These are phyloP conservation scores for Gryganskiella cystojenkinii DNA, from an alignment of 192 early-diverging fungal species.

Conservation along the genomic window DNA sequence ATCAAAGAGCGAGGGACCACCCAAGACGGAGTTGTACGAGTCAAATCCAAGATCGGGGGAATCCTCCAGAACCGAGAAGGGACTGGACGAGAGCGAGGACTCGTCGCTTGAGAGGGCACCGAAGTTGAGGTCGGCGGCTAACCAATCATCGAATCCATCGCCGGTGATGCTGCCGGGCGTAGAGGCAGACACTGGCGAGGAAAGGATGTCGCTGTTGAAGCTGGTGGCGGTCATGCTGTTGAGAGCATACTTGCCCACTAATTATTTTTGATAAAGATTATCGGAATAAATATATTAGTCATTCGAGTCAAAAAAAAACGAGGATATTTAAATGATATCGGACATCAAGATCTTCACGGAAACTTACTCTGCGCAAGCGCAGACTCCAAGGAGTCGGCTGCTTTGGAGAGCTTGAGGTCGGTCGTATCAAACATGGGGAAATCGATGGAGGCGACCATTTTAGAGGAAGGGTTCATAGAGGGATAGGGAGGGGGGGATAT, in stretches of 20 bases:
- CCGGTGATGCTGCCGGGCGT: conserved; percentile 16
- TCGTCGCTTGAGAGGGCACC: conserved; percentile 38
- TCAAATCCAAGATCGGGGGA: conserved; percentile 49
- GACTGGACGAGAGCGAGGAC: conserved; percentile 36
- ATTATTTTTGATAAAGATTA: background rate
- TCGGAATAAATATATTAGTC: background rate
- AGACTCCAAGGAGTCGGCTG: conserved; percentile 48
- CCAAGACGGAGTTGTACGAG: conserved; percentile 32
- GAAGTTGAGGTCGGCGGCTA: conserved; percentile 36
- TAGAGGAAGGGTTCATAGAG: background rate
- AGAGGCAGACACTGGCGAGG: too few relatives aligned
- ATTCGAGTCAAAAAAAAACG: background rate
- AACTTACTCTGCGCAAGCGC: conserved; percentile 49
- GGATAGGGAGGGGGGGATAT: background rate
- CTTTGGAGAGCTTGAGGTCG: conserved; percentile 41
- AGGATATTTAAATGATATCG: background rate
- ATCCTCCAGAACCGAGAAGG: conserved; percentile 38
- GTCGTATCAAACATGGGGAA: conserved; percentile 50
- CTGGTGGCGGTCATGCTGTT: background rate
- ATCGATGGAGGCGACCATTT: conserved; percentile 48
- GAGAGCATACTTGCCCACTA: conserved; percentile 40
- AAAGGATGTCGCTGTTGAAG: conserved; percentile 14
- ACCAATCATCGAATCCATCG: conserved; percentile 49
- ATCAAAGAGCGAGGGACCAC: conserved; percentile 36
- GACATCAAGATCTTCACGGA: background rate